Evolutionary conservation across 768 basidiomycete genomes (phyloP), one percentile per base, ranked within the genome.

Genomic region (Tricholoma matsutake): DNA sequence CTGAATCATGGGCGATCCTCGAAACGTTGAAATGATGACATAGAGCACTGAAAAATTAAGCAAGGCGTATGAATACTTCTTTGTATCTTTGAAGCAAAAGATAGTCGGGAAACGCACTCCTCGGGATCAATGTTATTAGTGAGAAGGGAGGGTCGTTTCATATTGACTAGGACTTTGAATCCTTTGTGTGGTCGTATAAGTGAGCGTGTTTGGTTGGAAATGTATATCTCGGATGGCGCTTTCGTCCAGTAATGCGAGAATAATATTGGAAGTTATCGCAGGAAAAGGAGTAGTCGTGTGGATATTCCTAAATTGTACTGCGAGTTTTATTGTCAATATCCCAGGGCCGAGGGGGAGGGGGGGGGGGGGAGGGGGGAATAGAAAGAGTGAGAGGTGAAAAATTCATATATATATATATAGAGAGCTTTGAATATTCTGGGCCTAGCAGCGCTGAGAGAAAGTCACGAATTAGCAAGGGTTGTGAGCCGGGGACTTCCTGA

Each of bases 21-120:
- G 65, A 61, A 43, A 81, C 75, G 57, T 78, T 81, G 63, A 79
- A 80, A 65, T 83, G 76, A 60, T 69, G 74, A 63, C 74, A 81
- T 14, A 83, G 70, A 18, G 79, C 79, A 14, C 81, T 83, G 55
- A n/a, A 55, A 13, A 54, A 20, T 55, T 39, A 45, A 63, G 41
- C 37, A 34, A 31, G 57, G n/a, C 37, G 10, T 25, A 18, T 25
- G 22, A 29, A 20, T 5, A 6, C 16, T 31, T 51, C 14, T 25
- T 11, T 13, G 4, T 22, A 2, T 28, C 25, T 1, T 13, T 16
- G 29, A 2, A 25, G 25, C 47, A 9, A 16, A 49, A 3, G 39
- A 6, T 7, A 32, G 37, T 9, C 28, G 14, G 10, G 52, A 62
- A 28, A 70, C 71, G 51, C 56, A 79, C 79, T 76, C 75, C 18